These are phyloP conservation scores for Fusarium nanum DNA, from an alignment of 2,329 filamentous ascomycete genomes.

Conservation along the genomic window DNA sequence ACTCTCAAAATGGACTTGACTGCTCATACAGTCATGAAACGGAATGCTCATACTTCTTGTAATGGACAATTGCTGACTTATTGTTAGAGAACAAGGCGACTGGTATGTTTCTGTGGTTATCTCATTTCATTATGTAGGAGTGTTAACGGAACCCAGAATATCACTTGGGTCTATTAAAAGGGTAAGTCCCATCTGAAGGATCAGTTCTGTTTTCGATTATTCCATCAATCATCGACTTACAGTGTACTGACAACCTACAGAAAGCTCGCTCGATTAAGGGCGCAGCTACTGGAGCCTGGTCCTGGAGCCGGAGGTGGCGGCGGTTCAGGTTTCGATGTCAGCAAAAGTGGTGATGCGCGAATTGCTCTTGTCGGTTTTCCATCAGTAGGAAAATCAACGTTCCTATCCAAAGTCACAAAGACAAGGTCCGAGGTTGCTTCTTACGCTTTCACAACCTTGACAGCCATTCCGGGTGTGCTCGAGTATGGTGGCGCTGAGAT, in stretches of 20 bases:
- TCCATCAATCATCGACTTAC: not conserved
- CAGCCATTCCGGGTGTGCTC: constrained; percentile 95
- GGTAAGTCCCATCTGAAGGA: constrained; percentile 65
- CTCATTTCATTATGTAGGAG: not conserved
- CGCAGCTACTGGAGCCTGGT: constrained; percentile 91
- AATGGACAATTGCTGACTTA: constrained; percentile 9
- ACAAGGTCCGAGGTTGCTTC: constrained; percentile 96
- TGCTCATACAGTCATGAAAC: not conserved
- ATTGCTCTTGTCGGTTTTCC: constrained; percentile 99
- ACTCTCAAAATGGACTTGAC: not conserved
- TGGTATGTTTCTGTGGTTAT: constrained; percentile 68
- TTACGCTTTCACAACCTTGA: constrained; percentile 97
- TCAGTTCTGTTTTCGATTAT: not conserved
- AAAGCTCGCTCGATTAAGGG: constrained; percentile 94
- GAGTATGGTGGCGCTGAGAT: constrained; percentile 99
- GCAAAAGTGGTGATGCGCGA: constrained; percentile 94
- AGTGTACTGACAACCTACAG: constrained; percentile 58
- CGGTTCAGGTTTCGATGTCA: constrained; percentile 91
- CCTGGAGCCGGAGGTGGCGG: constrained; percentile 81
- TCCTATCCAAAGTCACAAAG: constrained; percentile 98
- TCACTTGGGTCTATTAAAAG: constrained; percentile 96
- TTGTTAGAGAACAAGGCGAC: constrained; percentile 96
- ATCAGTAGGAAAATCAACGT: constrained; percentile 98
- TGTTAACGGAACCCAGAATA: constrained; percentile 74
- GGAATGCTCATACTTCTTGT: not conserved